Percentiles rank a stretch among this genome's conserved stretches.
Conservation (phyloP, 1,284 basidiomycete genomes). For the Irpex sp. region DNA sequence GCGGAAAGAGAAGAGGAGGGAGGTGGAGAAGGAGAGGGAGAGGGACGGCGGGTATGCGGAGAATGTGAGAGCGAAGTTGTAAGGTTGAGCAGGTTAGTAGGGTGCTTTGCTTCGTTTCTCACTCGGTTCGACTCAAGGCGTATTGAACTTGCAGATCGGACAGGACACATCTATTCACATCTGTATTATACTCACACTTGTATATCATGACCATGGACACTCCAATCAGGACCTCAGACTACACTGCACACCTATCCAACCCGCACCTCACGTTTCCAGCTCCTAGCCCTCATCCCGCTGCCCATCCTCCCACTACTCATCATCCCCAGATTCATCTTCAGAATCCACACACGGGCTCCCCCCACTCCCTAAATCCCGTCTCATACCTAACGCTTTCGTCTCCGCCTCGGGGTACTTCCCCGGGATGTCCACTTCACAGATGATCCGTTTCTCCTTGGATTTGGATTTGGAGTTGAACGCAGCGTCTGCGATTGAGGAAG, state of each 20-base stretch:
- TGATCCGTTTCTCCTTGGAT: neutral
- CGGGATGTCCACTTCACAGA: neutral
- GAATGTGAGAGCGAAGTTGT: conserved; percentile 5
- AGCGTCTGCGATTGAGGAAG: neutral
- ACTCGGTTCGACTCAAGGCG: too few relatives aligned
- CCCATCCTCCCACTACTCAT: neutral
- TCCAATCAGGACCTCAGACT: too few relatives aligned
- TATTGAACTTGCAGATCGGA: too few relatives aligned
- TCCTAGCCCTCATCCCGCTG: too few relatives aligned
- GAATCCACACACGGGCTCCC: neutral
- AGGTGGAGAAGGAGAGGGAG: conserved; percentile 26
- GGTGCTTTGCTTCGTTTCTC: neutral
- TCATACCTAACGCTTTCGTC: neutral
- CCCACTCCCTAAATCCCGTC: neutral
- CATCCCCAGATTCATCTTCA: neutral
- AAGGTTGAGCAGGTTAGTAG: neutral
- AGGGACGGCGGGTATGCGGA: conserved; percentile 11
- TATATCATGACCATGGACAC: too few relatives aligned
- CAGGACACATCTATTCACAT: too few relatives aligned
- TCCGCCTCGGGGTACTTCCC: neutral
- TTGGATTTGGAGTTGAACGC: neutral
- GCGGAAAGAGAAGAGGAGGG: conserved; percentile 32
- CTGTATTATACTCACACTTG: too few relatives aligned
- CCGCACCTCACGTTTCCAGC: too few relatives aligned
- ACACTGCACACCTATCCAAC: too few relatives aligned